phyloP scores from a whole-genome alignment of 495 filamentous ascomycete species.

The Astrothelium macrocarpum region DNA sequence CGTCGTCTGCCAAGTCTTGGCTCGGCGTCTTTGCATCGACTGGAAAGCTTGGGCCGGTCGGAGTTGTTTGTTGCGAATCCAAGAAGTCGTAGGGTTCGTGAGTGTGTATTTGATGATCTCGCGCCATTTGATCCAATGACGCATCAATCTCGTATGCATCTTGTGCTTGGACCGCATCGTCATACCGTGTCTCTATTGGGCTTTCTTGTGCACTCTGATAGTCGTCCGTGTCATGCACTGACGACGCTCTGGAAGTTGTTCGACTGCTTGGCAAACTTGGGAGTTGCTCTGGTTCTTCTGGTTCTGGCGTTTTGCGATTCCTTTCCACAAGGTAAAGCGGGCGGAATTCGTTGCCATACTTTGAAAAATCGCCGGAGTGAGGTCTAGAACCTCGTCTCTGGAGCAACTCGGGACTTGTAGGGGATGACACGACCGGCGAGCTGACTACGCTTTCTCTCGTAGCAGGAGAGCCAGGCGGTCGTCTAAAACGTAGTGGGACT shows the following conservation, averaged over 20 bases:
- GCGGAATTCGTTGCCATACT: slow-evolving; percentile 23
- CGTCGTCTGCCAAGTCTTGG: not conserved
- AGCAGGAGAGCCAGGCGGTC: slow-evolving; percentile 19
- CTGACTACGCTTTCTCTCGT: slow-evolving; percentile 18
- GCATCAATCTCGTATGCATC: not conserved
- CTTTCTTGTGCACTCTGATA: slow-evolving; percentile 31
- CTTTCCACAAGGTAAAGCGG: slow-evolving; percentile 37
- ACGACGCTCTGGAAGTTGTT: slow-evolving; percentile 25
- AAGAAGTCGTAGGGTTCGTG: slow-evolving; percentile 22
- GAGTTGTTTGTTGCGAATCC: slow-evolving; percentile 29
- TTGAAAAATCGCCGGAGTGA: not conserved
- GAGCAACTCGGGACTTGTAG: slow-evolving; percentile 9
- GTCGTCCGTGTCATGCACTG: slow-evolving; percentile 29
- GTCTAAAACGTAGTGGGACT: slow-evolving; percentile 29
- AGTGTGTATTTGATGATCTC: not conserved
- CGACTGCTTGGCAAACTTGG: slow-evolving; percentile 30
- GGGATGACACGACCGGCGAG: slow-evolving; percentile 7
- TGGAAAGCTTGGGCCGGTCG: slow-evolving; percentile 22
- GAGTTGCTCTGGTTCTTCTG: slow-evolving; percentile 25
- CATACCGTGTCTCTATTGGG: not conserved
- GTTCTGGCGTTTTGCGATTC: slow-evolving; percentile 30
- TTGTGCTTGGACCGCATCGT: not conserved
- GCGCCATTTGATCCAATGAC: not conserved
- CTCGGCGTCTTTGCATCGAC: slow-evolving; percentile 1
- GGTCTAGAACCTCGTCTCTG: not conserved